phyloP scores from a whole-genome alignment of 148 eudicot species.

The Chenopodium quinoa region DNA sequence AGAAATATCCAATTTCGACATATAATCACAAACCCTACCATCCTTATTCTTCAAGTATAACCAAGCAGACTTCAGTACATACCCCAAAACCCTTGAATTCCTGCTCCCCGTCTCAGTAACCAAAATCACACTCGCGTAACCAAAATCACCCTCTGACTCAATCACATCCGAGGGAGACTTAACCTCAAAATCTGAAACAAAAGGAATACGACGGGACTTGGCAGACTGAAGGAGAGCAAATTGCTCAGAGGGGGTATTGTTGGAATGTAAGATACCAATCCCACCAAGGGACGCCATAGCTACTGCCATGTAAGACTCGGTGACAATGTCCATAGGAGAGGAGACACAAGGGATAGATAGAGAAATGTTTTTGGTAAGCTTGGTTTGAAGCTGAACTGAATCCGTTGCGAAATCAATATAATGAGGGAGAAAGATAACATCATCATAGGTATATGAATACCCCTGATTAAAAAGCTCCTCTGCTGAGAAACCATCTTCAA shows the following conservation, averaged over 20 bases:
- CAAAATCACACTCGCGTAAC: slow-evolving; percentile 54
- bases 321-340: slow-evolving; percentile 95
- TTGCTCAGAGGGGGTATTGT: slow-evolving; percentile 58
- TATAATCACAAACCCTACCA: slow-evolving; percentile 52
- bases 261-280: slow-evolving; percentile 71
- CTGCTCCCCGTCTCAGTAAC: slow-evolving; percentile 58
- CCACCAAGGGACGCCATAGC: slow-evolving; percentile 87
- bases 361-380: slow-evolving; percentile 55
- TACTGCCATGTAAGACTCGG: slow-evolving; percentile 83
- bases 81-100: slow-evolving; percentile 52
- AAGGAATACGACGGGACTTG: slow-evolving; percentile 64
- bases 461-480: slow-evolving; percentile 65
- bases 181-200: slow-evolving; percentile 45
- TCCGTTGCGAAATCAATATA: slow-evolving; percentile 88
- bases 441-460: slow-evolving; percentile 82
- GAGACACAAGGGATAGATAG: slow-evolving; percentile 81
- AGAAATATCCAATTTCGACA: slow-evolving; percentile 42
- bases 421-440: slow-evolving; percentile 87
- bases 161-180: slow-evolving; percentile 61
- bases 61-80: slow-evolving; percentile 58
- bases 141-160: slow-evolving; percentile 44
- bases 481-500: slow-evolving; percentile 74
- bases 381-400: slow-evolving; percentile 57
- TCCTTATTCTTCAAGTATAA: slow-evolving; percentile 37
- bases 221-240: slow-evolving; percentile 46